Base-by-base conservation (phyloP, 306 rosid genomes). In the Glycine tomentella region DNA sequence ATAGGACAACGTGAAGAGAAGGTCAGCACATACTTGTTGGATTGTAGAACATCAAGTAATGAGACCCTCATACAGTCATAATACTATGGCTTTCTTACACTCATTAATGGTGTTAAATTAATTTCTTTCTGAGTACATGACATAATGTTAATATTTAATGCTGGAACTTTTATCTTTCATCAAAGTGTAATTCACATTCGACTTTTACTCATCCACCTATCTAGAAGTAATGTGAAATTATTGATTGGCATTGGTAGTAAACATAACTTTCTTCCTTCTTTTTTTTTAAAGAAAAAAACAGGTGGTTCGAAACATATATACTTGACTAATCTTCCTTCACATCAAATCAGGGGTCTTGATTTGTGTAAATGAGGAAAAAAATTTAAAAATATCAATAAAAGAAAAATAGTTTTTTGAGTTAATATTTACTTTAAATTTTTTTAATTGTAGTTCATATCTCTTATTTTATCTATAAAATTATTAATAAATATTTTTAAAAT, bases 1-100 rank as follows among this genome's bases (percentile, higher is more conserved):
- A 71, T 70, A 48, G 64, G 77, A 70, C 83, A 79, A n/a, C 38
- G 51, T 42, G 61, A 50, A 33, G 59, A 25, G 15, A 74, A 75
- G 53, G 46, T 65, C 36, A 65, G 52, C 73, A 63, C 72, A 15
- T 63, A 49, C 14, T 3, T 36, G 5, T 63, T 76, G 52, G 81
- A 76, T 34, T 36, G 25, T 64, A 4, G 50, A 61, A 33, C 51
- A 76, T 61, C 34, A 2, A 59, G 55, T 74, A 74, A 40, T 55
- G 49, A 55, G 7, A 38, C 52, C 20, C 17, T 49, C 40, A 36
- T 36, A 36, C 40, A 25, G 31, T 36, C 40, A 3, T 36, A 36
- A 50, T 15, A 42, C 50, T 44, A n/a, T 67, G 1, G 15, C 13
- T 44, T 67, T 36, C 72, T 15, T 67, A 7, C 72, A 42, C 52